These are phyloP conservation scores for Sextonia rubra DNA, from an alignment of 164 flowering plant species.

Conservation along the genomic window DNA sequence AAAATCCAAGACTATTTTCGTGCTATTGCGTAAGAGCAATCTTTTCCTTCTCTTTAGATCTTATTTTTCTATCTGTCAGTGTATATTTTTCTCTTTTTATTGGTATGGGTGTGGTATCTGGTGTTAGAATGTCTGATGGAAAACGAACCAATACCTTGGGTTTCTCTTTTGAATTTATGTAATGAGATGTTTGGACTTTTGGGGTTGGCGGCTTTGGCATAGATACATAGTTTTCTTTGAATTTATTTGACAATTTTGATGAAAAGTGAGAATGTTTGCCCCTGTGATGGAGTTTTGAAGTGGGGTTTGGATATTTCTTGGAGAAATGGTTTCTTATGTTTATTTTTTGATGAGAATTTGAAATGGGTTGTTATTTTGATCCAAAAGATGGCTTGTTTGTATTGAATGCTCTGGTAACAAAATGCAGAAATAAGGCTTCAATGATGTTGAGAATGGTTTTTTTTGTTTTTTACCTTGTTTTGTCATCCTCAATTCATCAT, in stretches of 20 bases:
- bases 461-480: too few species aligned
- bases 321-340: neutral
- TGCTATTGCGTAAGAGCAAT: slow-evolving; percentile 25
- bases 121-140: too few species aligned
- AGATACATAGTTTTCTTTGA: slow-evolving; percentile 10
- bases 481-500: too few species aligned
- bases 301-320: neutral
- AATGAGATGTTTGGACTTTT: too few species aligned
- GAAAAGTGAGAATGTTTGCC: neutral
- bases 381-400: too few species aligned
- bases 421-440: too few species aligned
- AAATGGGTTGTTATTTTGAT: neutral
- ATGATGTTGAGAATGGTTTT: too few species aligned
- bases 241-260: slow-evolving; percentile 5
- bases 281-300: neutral
- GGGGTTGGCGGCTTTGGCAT: slow-evolving; percentile 28
- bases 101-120: too few species aligned
- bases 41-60: neutral
- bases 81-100: too few species aligned
- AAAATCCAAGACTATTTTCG: slow-evolving; percentile 79
- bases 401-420: too few species aligned
- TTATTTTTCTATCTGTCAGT: neutral
- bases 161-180: too few species aligned
- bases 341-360: neutral
- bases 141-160: too few species aligned